Conservation (phyloP, 192 early-diverging fungal genomes). For the Podila verticillata region DNA sequence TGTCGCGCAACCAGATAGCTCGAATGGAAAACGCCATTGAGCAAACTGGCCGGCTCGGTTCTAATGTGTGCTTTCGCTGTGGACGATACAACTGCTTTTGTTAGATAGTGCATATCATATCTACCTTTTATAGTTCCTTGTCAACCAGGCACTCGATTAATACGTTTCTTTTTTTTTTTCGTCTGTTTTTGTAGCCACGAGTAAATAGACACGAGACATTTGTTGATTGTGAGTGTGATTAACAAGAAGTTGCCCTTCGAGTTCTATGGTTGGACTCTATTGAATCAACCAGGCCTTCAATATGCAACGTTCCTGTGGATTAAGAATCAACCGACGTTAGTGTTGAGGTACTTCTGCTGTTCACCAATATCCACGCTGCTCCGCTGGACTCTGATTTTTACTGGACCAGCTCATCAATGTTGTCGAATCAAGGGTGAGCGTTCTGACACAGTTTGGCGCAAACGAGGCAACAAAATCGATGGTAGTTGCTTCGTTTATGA, state of each 20-base stretch:
- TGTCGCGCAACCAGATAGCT: neutral
- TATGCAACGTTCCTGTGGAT: too few relatives aligned
- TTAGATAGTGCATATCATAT: too few relatives aligned
- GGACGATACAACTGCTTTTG: too few relatives aligned
- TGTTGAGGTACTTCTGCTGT: neutral
- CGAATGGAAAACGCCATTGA: neutral
- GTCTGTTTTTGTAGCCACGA: too few relatives aligned
- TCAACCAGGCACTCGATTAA: too few relatives aligned
- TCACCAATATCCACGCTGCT: conserved; percentile 4
- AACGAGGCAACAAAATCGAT: conserved; percentile 25
- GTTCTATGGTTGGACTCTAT: too few relatives aligned
- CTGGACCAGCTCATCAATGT: neutral
- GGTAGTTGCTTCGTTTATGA: conserved; percentile 8
- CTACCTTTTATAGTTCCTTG: too few relatives aligned
- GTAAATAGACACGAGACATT: too few relatives aligned
- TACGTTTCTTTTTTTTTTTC: too few relatives aligned
- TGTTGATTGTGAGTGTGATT: too few relatives aligned
- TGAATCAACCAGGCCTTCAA: too few relatives aligned
- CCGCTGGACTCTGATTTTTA: conserved; percentile 4
- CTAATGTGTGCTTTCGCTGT: neutral
- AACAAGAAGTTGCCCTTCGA: too few relatives aligned
- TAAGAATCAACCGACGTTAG: neutral
- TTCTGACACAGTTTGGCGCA: neutral
- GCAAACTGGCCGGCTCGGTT: neutral
- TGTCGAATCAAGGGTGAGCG: neutral